These are phyloP conservation scores for Boletus rex-veris DNA, from an alignment of 768 basidiomycete genomes.

Conservation along the genomic window DNA sequence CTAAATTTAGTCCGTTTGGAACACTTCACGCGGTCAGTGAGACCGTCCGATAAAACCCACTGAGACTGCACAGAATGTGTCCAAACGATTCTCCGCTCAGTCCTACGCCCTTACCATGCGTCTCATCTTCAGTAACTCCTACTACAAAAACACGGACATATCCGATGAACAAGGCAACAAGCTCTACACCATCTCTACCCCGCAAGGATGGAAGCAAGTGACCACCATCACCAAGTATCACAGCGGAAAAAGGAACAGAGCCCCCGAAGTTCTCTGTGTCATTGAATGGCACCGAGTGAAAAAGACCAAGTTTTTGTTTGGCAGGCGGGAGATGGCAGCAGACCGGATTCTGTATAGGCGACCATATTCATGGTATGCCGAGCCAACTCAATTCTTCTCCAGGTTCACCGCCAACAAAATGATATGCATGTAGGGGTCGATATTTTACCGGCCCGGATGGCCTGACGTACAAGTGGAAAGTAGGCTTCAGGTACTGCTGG, in stretches of 20 bases:
- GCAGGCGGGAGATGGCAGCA: slow-evolving; percentile 19
- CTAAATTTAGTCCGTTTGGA: slow-evolving; percentile 7
- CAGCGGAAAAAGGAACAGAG: background rate
- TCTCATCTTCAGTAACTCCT: slow-evolving; percentile 14
- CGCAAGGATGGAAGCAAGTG: slow-evolving; percentile 11
- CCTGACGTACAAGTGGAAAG: slow-evolving; percentile 31
- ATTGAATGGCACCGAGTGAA: slow-evolving; percentile 30
- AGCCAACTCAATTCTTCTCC: background rate
- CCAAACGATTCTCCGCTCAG: background rate
- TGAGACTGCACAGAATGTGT: background rate
- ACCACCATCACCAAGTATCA: slow-evolving; percentile 10
- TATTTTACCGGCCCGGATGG: slow-evolving; percentile 31
- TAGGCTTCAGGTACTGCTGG: slow-evolving; percentile 19
- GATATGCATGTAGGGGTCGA: slow-evolving; percentile 16
- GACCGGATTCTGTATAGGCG: slow-evolving; percentile 12
- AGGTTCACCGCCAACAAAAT: background rate
- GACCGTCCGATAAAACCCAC: background rate
- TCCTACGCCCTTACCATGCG: slow-evolving; percentile 2
- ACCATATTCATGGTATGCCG: slow-evolving; percentile 9
- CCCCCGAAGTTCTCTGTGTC: slow-evolving; percentile 20
- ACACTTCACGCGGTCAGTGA: slow-evolving; percentile 1
- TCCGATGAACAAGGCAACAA: slow-evolving; percentile 17
- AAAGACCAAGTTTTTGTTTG: slow-evolving; percentile 27
- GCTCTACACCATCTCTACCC: slow-evolving; percentile 18
- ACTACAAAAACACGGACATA: slow-evolving; percentile 19